Evolutionary conservation across 768 basidiomycete species (phyloP), one percentile per base, ranked within the genome.

Genomic region (Lepiota brunneoincarnata): DNA sequence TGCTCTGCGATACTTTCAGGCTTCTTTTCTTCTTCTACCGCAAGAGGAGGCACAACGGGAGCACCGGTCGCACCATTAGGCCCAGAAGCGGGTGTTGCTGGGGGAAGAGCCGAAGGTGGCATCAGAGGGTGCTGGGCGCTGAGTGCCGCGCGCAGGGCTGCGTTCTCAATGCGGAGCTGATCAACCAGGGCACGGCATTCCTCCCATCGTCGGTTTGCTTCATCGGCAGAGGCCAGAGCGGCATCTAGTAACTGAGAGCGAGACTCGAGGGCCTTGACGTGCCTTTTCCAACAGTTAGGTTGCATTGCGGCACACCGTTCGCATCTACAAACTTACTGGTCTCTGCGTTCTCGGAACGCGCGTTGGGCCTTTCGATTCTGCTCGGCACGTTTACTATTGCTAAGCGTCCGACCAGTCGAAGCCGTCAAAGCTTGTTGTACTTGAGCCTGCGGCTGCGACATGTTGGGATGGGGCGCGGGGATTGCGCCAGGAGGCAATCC

Each of bases 311-410:
- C 21, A 17, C 17, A 18, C 14, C 40, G 26, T 26, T 49, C 44
- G 18, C 35, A 43, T 21, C 40, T 57, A 51, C 55, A 20, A 28
- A 80, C 88, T 70, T 51, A 93, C 91, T 89, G 86, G 72, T 97
- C 93, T 63, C 93, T 76, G 26, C 93, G 83, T 67, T 94, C 90
- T 56, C 93, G 75, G 69, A 95, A 97, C 1, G 92, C 93, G 38
- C 93, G 80, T 71, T 97, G 93, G 0, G 93, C 93, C 69, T 93
- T 94, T 61, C 93, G 80, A 68, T 97, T 97, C 74, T 97, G 93
- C 63, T 95, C 93, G 39, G 93, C 93, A 9, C 93, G 82, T 65
- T 93, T 94, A 66, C 85, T 89, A 64, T 79, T 83, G 68, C 87
- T 90, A 46, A 93, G 75, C 10, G 82, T 71, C 43, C 91, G 76